Base-by-base conservation (phyloP, 495 filamentous ascomycete species). In the Achaetomiella virescens region DNA sequence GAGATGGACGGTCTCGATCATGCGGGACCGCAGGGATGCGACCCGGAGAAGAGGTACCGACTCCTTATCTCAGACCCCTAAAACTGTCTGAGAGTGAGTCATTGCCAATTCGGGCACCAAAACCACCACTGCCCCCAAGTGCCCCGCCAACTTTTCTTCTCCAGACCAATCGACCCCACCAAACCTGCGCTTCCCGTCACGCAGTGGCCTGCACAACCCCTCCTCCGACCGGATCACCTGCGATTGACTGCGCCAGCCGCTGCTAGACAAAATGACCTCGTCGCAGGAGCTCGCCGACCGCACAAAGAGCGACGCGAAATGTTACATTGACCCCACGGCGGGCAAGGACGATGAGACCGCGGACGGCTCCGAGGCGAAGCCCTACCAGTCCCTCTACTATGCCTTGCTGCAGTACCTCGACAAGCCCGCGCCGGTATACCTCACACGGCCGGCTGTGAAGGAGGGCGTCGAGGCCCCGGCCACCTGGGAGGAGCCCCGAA, bases 401-500 rank as follows among this genome's bases (percentile, higher is more conserved):
- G 90, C 90, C 36, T 85, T 89, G 64, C 74, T 91, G 61, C 83
- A 89, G 72, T 80, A 87, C 67, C 72, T 79, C 60, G 83, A 84
- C 45, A 74, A 75, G 52, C 70, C 75, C 44, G 79, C 78, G 2
- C 78, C 72, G 27, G 61, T 81, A 63, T 93, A 91, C 68, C 72
- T 86, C 37, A 83, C 76, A 6, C 83, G 84, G 66, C 84, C 86
- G 65, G 87, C 84, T 48, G 86, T 82, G 57, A 87, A 79, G 48
- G 84, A 84, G 59, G 75, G 75, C 31, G 58, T 62, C 49, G 71
- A 31, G 27, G 27, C 69, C 45, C 63, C 67, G 53, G 59, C 75
- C n/a, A 80, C 85, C 59, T 96, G 87, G 86, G 89, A 91, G 70
- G 82, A 87, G 50, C 85, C 86, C 7, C 89, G 42, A 92, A 91